Evolutionary conservation across 352 stramenopile species (phyloP).

Genomic region (Phytopythium litorale): DNA sequence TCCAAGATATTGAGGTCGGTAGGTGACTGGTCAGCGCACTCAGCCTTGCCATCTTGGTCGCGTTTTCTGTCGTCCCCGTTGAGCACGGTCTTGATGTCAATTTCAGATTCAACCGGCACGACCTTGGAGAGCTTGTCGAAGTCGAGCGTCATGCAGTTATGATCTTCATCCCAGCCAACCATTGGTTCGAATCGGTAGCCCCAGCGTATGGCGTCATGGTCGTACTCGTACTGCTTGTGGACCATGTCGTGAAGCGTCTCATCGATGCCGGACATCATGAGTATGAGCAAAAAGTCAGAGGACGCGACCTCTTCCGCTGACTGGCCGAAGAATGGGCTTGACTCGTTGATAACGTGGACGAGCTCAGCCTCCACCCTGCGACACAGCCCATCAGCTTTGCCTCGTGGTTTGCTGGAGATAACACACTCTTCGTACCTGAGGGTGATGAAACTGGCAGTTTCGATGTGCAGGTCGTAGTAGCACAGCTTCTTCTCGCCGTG

Average conservation of each 20-base stretch:
- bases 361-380: conserved; percentile 49
- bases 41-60: background rate
- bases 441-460: conserved; percentile 43
- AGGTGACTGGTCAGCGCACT: background rate
- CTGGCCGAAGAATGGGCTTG: conserved; percentile 44
- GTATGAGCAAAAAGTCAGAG: conserved; percentile 49
- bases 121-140: conserved; percentile 39
- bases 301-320: conserved; percentile 20
- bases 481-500: conserved; percentile 46
- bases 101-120: conserved; percentile 11
- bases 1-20: conserved; percentile 2
- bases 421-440: conserved; percentile 19
- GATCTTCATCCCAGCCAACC: conserved; percentile 30
- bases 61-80: background rate
- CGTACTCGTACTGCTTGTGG: conserved; percentile 51
- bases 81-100: background rate
- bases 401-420: rapidly evolving
- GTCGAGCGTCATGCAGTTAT: conserved; percentile 35
- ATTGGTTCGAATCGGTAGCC: conserved; percentile 33
- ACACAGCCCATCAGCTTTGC: background rate
- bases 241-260: conserved; percentile 61
- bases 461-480: conserved; percentile 55
- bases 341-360: conserved; percentile 35
- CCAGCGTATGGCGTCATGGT: conserved; percentile 35
- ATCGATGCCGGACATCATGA: conserved; percentile 55